Base-by-base conservation (phyloP, 805 yeast species). In the Pichia membranifaciens region DNA sequence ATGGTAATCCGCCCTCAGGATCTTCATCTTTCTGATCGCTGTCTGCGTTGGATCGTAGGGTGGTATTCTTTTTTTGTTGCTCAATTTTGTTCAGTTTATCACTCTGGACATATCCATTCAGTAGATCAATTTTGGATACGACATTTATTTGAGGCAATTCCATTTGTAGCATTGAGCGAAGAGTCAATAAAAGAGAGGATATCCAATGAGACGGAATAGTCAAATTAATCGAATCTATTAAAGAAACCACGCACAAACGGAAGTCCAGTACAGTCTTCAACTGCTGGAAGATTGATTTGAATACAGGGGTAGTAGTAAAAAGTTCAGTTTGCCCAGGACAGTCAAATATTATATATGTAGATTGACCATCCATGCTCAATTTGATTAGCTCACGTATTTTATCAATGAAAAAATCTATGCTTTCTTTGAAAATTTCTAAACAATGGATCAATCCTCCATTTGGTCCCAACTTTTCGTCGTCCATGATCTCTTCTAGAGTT, bases 311-410 rank as follows among this genome's bases (percentile, higher is more conserved):
- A 59, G 87, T 95, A 3, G 99, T 93, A 67, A 87, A 93, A 15
- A 93, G 74, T 62, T 93, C 99, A 1, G 89, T 93, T 63, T 93
- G 99, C 1, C 99, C 99, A 1, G 97, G 96, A 59, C 95, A 87
- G 64, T 88, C 96, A 66, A 88, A 86, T 4, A 88, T 70, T 12
- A 88, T 63, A 54, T 88, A 88, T 35, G 82, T 78, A 20, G 70
- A 70, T 36, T 61, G 59, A 9, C 65, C 68, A 48, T 79, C 82
- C 36, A 58, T 39, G 49, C 66, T 58, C 1, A 64, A 15, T 33
- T 69, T 61, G 5, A 84, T 76, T 12, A 89, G 68, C 29, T 72
- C 69, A 48, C 74, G 71, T 29, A 91, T 69, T 59, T 76, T 79
- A 9, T 69, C 67, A 4, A 84, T 59, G 56, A 88, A 78, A 40